Conservation (phyloP, 495 filamentous ascomycete species). For the Talaromyces stipitatus region DNA sequence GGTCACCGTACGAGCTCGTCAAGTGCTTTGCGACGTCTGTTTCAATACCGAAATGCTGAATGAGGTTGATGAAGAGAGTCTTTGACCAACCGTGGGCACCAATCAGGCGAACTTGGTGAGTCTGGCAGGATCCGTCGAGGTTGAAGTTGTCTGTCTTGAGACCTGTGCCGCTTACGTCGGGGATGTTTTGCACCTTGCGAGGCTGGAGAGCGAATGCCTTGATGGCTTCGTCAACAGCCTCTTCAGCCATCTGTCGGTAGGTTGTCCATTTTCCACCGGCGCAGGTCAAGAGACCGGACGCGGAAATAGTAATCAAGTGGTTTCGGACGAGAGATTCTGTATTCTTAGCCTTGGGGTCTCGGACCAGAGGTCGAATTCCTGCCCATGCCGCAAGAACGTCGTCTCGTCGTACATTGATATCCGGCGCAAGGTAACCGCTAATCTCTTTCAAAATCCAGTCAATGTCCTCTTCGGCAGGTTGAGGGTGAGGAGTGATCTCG, state of each 20-base stretch:
- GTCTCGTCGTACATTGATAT: slow-evolving; percentile 87
- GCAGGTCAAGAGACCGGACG: slow-evolving; percentile 82
- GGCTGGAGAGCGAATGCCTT: slow-evolving; percentile 65
- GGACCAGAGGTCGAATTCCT: slow-evolving; percentile 87
- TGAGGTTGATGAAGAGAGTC: slow-evolving; percentile 96
- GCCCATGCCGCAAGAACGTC: slow-evolving; percentile 97
- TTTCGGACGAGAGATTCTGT: slow-evolving; percentile 94
- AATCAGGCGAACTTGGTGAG: slow-evolving; percentile 80
- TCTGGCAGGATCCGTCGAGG: slow-evolving; percentile 84
- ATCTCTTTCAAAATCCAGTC: slow-evolving; percentile 95
- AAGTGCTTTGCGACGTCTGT: slow-evolving; percentile 93
- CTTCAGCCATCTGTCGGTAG: slow-evolving; percentile 98
- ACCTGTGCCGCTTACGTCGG: slow-evolving; percentile 67
- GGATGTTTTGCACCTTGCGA: slow-evolving; percentile 48
- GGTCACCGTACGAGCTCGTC: slow-evolving; percentile 83
- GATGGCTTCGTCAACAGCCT: slow-evolving; percentile 88
- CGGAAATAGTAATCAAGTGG: slow-evolving; percentile 82
- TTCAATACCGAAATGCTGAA: slow-evolving; percentile 94
- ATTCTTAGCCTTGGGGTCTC: slow-evolving; percentile 88
- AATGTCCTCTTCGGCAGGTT: slow-evolving; percentile 89
- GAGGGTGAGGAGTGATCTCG: slow-evolving; percentile 70
- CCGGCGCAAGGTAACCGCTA: slow-evolving; percentile 78
- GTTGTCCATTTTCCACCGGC: slow-evolving; percentile 99
- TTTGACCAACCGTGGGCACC: slow-evolving; percentile 93
- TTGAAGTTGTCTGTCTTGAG: slow-evolving; percentile 62